phyloP scores from a whole-genome alignment of 1,284 basidiomycete genomes.

The Athelia psychrophila region DNA sequence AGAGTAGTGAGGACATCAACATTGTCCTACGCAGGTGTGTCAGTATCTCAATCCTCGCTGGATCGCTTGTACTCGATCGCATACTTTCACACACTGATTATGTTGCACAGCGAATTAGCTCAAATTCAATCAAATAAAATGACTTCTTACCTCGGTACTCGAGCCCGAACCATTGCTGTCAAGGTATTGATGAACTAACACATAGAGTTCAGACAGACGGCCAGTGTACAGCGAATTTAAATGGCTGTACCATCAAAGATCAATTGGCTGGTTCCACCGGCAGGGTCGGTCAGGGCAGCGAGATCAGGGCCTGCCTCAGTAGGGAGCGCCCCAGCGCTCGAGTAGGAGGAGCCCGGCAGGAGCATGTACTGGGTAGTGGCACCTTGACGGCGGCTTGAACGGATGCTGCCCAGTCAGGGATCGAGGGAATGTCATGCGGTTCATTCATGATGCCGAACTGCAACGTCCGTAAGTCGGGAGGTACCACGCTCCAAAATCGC shows the following conservation, averaged over 20 bases:
- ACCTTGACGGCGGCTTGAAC: constrained; percentile 49
- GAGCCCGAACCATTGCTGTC: constrained; percentile 59
- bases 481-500: background rate
- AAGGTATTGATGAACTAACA: constrained; percentile 56
- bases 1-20: constrained; percentile 43
- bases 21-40: constrained; percentile 30
- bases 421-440: constrained; percentile 42
- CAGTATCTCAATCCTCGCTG: background rate
- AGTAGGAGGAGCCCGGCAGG: constrained; percentile 40
- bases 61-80: background rate
- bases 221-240: too few species aligned
- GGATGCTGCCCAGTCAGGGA: constrained; percentile 41
- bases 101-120: too few species aligned
- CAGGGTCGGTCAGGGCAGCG: constrained; percentile 51
- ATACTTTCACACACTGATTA: constrained; percentile 24
- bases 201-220: too few species aligned
- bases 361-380: constrained; percentile 44
- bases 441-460: constrained; percentile 51
- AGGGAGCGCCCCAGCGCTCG: constrained; percentile 45
- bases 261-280: constrained; percentile 44
- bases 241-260: constrained; percentile 47
- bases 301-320: constrained; percentile 49
- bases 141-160: constrained; percentile 8
- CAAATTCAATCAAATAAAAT: too few species aligned
- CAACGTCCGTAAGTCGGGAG: background rate